Base-by-base conservation (phyloP, 2,329 filamentous ascomycete species). In the Ceratocystis alfenasii region DNA sequence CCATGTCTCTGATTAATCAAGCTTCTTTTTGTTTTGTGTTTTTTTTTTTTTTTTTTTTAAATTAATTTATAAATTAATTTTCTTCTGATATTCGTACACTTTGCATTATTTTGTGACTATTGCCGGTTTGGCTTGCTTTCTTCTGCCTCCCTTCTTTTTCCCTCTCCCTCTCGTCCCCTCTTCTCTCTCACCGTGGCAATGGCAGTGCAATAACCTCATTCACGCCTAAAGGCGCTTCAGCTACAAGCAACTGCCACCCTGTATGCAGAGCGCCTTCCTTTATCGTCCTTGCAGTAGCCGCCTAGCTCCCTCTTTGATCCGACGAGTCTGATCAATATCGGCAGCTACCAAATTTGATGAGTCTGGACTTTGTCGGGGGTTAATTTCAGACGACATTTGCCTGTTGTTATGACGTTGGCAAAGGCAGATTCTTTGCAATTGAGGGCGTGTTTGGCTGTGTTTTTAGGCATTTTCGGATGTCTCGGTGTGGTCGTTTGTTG, bases 291-390 rank as follows among this genome's bases (percentile, higher is more conserved):
- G 53, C 53, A 57, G 53, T 6, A 57, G 53, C 53, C 22, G 53
- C 53, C 53, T 17, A 12, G 53, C 53, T 57, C 53, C 22, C 53
- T n/a, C 53, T 5, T 12, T 57, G 53, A 30, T 57, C 53, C 53
- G 53, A 57, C 53, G 53, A 57, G 53, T 57, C 53, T 57, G 53
- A 62, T 44, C 33, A 62, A 44, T 25, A 62, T 62, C 59, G 59
- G 59, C 17, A 62, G 33, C 33, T 62, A 41, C 41, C 33, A 62
- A 41, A 41, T 45, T 44, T 33, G n/a, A 10, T 59, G 25, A 20
- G n/a, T 44, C 33, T 45, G 33, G 33, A 61, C 20, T 36, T 30
- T 17, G 33, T 30, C 33, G 30, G 6, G 20, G 28, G 46, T 25
- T 30, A 62, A 22, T 44, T 62, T 20, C 59, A 57, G 53, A 57